phyloP scores from a whole-genome alignment of 2,329 filamentous ascomycete genomes.

The Fusarium chaquense region DNA sequence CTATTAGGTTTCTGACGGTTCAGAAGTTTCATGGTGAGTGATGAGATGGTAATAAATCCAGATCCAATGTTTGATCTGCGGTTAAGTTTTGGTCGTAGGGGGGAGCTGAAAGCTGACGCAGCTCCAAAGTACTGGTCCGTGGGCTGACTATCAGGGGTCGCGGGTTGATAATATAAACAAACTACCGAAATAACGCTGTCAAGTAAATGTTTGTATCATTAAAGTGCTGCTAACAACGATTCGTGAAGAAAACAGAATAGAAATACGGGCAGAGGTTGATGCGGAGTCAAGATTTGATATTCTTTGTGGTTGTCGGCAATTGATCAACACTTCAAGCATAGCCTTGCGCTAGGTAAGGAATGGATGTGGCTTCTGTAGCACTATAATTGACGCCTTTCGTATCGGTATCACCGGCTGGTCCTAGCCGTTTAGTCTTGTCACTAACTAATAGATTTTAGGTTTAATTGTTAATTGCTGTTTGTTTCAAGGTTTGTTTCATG shows the following conservation, averaged over 20 bases:
- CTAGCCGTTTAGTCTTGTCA: neutral
- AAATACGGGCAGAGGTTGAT: neutral
- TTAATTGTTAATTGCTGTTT: neutral
- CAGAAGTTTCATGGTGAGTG: conserved; percentile 30
- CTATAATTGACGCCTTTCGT: conserved; percentile 6
- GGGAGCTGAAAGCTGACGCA: conserved; percentile 10
- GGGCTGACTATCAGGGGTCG: neutral
- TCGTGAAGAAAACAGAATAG: neutral
- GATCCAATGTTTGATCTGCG: neutral
- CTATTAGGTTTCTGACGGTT: neutral
- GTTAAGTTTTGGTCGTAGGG: neutral
- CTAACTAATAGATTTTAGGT: neutral
- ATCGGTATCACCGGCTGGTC: neutral
- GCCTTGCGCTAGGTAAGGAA: conserved; percentile 9
- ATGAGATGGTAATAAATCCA: neutral
- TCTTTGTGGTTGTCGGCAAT: neutral
- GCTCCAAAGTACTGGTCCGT: conserved; percentile 3
- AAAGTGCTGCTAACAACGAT: neutral
- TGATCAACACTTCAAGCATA: conserved; percentile 2
- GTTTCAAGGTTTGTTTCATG: neutral
- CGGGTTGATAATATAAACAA: neutral
- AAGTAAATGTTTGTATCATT: neutral
- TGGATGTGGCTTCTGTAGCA: neutral
- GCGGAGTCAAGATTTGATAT: neutral
- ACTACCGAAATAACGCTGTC: neutral